A percentile compares a stretch with the other conserved stretches of the same genome.
Evolutionary conservation across 1,284 basidiomycete species (phyloP).

Genomic region (Ustilago bromivora): DNA sequence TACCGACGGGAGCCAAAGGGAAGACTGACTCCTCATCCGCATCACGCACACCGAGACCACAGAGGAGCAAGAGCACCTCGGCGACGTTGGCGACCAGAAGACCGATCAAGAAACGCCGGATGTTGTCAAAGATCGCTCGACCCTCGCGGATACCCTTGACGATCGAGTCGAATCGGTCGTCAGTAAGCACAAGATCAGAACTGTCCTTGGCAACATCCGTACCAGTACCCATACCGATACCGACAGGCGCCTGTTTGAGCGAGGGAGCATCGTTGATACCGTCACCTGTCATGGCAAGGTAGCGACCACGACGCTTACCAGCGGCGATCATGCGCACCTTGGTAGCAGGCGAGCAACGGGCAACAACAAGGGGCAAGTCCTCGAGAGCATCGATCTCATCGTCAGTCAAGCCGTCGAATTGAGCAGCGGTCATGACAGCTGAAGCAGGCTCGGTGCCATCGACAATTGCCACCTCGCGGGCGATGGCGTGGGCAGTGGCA

Average conservation of each 20-base stretch:
- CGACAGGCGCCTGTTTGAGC: conserved; percentile 73
- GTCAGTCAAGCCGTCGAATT: conserved; percentile 61
- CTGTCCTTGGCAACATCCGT: conserved; percentile 77
- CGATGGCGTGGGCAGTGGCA: conserved; percentile 61
- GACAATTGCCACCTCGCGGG: conserved; percentile 58
- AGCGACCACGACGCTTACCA: conserved; percentile 50
- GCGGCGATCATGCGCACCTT: conserved; percentile 66
- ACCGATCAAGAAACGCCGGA: conserved; percentile 64
- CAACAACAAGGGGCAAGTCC: conserved; percentile 58
- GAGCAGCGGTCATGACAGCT: conserved; percentile 57
- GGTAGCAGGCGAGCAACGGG: conserved; percentile 63
- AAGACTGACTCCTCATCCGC: conserved; percentile 58
- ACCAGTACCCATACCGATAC: conserved; percentile 80
- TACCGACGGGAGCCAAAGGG: conserved; percentile 60
- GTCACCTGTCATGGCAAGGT: conserved; percentile 67
- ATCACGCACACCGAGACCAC: conserved; percentile 62
- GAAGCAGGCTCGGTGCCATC: conserved; percentile 49
- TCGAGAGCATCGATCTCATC: conserved; percentile 56
- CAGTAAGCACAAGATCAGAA: conserved; percentile 67
- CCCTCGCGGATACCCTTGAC: conserved; percentile 62
- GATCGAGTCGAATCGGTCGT: conserved; percentile 63
- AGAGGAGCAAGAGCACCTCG: conserved; percentile 62
- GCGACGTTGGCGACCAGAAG: conserved; percentile 64
- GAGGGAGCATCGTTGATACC: conserved; percentile 76
- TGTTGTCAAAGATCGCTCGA: conserved; percentile 65